Base-by-base conservation (phyloP, 495 filamentous ascomycete species). In the Wilcoxina mikolae region DNA sequence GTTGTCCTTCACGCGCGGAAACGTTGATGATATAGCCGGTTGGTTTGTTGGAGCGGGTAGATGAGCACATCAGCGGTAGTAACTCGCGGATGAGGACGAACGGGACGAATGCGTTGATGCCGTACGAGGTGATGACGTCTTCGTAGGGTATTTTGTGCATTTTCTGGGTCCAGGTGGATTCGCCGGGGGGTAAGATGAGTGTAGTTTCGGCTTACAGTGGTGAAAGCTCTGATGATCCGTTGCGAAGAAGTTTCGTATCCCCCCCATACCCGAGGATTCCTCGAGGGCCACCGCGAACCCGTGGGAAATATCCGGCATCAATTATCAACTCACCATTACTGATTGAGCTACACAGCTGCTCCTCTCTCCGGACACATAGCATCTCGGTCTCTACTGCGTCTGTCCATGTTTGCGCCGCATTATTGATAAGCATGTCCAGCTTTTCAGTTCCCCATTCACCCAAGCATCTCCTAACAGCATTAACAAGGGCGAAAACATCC, bases 361-460 rank as follows among this genome's bases (percentile, higher is more conserved):
- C 18, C 53, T 69, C 71, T 33, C 60, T 57, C 39, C 55, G 48
- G 24, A 74, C 63, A 3, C 69, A 70, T 15, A 31, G 51, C 5
- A 57, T 26, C 54, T 76, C 72, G 46, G 67, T 66, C 53, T 65
- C 58, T 12, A 73, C 41, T 11, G 70, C 64, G 55, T 76, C 73
- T 2, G 71, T 74, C 25, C 72, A 56, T 0, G 72, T 76, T 57
- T 76, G 73, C 1, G 73, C 72, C 9, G 73, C 72, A 57, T 74
- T 76, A 50, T 74, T 76, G 58, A 76, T 67, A 23, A 76, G 49
- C 12, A 74, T 65, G 56, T 74, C 64, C 47, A 74, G 56, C 39
- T 18, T 58, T 35, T 18, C 35, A 22, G n/a, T 38, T 24, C 51
- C 38, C 72, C 72, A 72, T 4, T 59, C 59, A 2, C 22, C 22